Percentiles rank a stretch among this genome's conserved stretches.
Evolutionary conservation across 208 protist species (phyloP).

Genomic region (Crithidia thermophila): DNA sequence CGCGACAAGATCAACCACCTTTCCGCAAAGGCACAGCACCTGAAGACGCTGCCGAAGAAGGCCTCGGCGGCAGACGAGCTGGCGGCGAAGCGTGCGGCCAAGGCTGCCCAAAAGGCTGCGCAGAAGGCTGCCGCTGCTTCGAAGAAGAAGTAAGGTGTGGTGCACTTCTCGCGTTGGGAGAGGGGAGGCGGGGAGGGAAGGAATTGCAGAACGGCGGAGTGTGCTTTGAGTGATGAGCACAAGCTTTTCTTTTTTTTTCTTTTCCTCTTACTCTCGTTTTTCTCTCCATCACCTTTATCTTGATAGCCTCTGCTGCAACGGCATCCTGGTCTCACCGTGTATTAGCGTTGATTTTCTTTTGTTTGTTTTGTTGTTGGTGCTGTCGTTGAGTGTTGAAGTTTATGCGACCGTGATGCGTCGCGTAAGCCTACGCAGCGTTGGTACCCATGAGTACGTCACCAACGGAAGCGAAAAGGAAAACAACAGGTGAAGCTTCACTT

Average conservation of each 20-base stretch:
- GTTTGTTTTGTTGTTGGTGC: neutral
- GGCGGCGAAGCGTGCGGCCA: conserved; percentile 80
- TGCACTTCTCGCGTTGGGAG: no score
- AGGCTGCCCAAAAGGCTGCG: conserved; percentile 86
- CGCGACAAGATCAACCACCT: conserved; percentile 93
- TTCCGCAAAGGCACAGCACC: conserved; percentile 88
- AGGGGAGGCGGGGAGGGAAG: neutral
- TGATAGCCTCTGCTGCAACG: neutral
- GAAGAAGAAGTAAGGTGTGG: conserved; percentile 4
- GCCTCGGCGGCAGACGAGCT: conserved; percentile 79
- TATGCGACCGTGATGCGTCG: neutral
- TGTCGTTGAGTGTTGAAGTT: neutral
- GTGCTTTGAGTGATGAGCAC: no score
- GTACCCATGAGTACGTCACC: no score
- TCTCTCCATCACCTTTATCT: neutral
- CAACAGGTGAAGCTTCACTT: no score
- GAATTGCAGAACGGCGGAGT: neutral
- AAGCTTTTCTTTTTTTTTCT: no score
- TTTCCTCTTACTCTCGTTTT: neutral
- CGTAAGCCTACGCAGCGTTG: no score
- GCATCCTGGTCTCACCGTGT: neutral
- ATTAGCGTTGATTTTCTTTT: neutral
- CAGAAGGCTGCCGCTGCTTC: conserved; percentile 59
- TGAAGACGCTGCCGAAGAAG: conserved; percentile 78
- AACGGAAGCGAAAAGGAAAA: no score